Base-by-base conservation (phyloP, 768 basidiomycete species). In the Psilocybe cubensis region DNA sequence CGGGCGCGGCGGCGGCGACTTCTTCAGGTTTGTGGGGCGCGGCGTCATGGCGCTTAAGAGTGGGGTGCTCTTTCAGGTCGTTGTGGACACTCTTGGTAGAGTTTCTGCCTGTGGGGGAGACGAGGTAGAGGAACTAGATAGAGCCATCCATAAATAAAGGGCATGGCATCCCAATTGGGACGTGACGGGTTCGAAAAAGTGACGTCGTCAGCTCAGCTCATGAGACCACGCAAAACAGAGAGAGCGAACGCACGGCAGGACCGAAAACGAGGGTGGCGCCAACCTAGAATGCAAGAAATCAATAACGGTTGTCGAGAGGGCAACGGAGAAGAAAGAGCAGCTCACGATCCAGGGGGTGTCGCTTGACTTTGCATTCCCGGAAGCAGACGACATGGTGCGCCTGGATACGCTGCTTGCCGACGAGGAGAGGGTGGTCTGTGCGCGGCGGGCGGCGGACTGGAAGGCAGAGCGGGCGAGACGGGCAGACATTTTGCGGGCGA, bases 301-400 rank as follows among this genome's bases (percentile, higher is more conserved):
- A 56, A 56, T 18, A 33, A 48, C 24, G 56, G 35, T 28, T 38
- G 54, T 60, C 51, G 49, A 27, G 35, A 40, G 40, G 51, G 53
- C 54, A 27, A 63, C 53, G 28, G 52, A 33, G 48, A 56, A 41
- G 52, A 40, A 47, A 25, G 47, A 29, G 51, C 18, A 38, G 74
- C 76, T 63, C 54, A 80, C 79, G 48, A 78, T 72, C 79, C 79
- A 81, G 44, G 77, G 76, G 46, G 64, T 73, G 73, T 81, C 79
- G 51, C 67, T 72, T 53, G 72, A 69, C 63, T 70, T 72, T 55
- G 68, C 52, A 25, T 66, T 63, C 54, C 64, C 70, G 67, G 76
- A 72, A 44, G 66, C 69, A 55, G 64, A 60, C 4, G 64, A 59
- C 71, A 75, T 76, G 58, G 72, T 71, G 52, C 73, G 71, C 51